Evolutionary conservation across 305 asterid genomes (phyloP), one percentile per base, ranked within the genome.

Genomic region (Andrographis paniculata): DNA sequence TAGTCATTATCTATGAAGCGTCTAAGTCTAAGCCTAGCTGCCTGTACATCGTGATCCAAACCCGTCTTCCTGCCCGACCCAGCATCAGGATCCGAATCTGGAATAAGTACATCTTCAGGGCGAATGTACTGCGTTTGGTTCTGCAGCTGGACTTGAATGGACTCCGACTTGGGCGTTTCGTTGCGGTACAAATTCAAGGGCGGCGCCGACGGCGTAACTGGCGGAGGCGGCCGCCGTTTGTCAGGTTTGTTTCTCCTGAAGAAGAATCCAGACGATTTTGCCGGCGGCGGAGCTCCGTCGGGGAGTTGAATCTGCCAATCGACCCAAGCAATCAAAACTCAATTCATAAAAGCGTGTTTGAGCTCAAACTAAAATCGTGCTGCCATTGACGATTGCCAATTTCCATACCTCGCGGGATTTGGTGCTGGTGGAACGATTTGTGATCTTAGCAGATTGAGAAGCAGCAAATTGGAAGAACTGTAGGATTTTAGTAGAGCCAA

Each of bases 401-500:
- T n/a, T n/a, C n/a, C n/a, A n/a, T 37, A 37, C 42, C 42, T 37
- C 17, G 5, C 14, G 17, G 17, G 42, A 31, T n/a, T n/a, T n/a
- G 2, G 8, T 24, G 30, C 30, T 13, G 38, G 4, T 13, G 38
- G 17, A 3, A 5, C 17, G 16, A 2, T n/a, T 13, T 37, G 42
- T 37, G 18, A 37, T 37, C 42, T 9, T 37, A 1, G 42, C 42
- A n/a, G 42, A 37, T 12, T 37, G 42, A 14, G 94, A 45, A 50
- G 76, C 52, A 6, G 78, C 52, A 39, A 20, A 71, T 1, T 88
- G 77, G 19, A 88, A 73, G 68, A 76, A 53, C 41, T 82, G 68
- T 51, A 89, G 79, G 56, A 86, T 69, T 48, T 72, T 73, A 1
- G 80, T 50, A 38, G 85, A 85, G 0, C 94, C 88, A 45, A 82